Base-by-base conservation (phyloP, 768 basidiomycete genomes). In the Boletus fagicola region DNA sequence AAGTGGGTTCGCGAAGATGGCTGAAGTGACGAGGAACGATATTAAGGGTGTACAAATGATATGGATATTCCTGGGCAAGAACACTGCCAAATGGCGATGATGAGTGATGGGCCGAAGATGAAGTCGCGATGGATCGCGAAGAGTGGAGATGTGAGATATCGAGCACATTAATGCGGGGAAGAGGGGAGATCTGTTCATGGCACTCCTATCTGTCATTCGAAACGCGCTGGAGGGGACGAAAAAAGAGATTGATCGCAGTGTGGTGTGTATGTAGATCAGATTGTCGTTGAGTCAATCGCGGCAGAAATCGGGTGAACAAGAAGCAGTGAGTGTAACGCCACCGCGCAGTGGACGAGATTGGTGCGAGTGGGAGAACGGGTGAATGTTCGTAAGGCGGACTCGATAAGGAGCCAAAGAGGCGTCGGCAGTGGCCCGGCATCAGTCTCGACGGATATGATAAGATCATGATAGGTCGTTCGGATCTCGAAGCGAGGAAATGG, bases 51-150 rank as follows among this genome's bases (percentile, higher is more conserved):
- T 45, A 26, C n/a, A 7, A 26, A 5, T 53, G 16, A 38, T 49
- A 10, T 16, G 35, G 36, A 4, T 9, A 15, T 3, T 24, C 4
- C 3, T 35, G 33, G 59, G 59, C 1, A 56, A 40, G 12, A 8
- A 20, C 11, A 44, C 43, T 58, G 4, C 62, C 54, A 35, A 49
- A 58, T 40, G n/a, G 45, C 31, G 49, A 52, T n/a, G 26, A 52
- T 44, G 58, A 33, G n/a, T 0, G 24, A 30, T 57, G 51, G 51
- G 22, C 30, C 26, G 31, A 38, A 26, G 42, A 54, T 50, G 63
- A 35, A 49, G 12, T 26, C 54, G 61, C 64, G 64, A 65, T 65
- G 57, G 64, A 65, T 65, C 64, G 64, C 65, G 64, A 58, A 65
- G 40, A 22, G 40, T 24, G 24, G 12, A 36, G 5, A 40, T 36